A percentile compares a stretch with the other conserved stretches of the same genome.
phyloP scores from a whole-genome alignment of 139 green algal species.

The Volvox africanus region DNA sequence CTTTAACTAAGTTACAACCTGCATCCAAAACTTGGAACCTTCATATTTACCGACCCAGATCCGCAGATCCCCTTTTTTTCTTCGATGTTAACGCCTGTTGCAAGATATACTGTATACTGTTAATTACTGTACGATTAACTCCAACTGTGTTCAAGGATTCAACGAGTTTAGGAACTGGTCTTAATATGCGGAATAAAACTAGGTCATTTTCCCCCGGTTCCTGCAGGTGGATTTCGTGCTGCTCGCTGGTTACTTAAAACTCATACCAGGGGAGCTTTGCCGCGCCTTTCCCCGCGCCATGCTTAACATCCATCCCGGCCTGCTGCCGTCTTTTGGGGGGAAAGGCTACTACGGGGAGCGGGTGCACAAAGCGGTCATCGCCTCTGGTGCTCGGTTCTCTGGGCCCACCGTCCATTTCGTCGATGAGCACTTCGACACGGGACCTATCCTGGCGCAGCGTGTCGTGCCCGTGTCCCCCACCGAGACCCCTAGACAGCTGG shows the following conservation, averaged over 20 bases:
- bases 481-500: constrained; percentile 86
- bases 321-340: constrained; percentile 97
- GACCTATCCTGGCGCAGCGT: constrained; percentile 93
- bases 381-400: constrained; percentile 89
- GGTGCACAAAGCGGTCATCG: constrained; percentile 95
- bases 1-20: too few species aligned
- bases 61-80: too few species aligned
- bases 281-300: constrained; percentile 82
- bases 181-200: too few species aligned
- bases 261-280: constrained; percentile 89
- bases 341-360: constrained; percentile 93
- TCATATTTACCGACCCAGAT: too few species aligned
- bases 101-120: too few species aligned
- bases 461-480: constrained; percentile 88
- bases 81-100: too few species aligned
- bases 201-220: too few species aligned
- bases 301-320: constrained; percentile 98
- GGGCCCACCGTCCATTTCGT: constrained; percentile 98
- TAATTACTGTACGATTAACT: too few species aligned
- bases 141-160: too few species aligned
- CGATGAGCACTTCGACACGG: constrained; percentile 96
- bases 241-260: constrained; percentile 97
- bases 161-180: too few species aligned
- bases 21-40: too few species aligned
- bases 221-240: constrained; percentile 80